A percentile compares a stretch with the other conserved stretches of the same genome.
These are phyloP conservation scores for Chlamydomonas reinhardtii DNA, from an alignment of 163 green algal genomes.

Conservation along the genomic window DNA sequence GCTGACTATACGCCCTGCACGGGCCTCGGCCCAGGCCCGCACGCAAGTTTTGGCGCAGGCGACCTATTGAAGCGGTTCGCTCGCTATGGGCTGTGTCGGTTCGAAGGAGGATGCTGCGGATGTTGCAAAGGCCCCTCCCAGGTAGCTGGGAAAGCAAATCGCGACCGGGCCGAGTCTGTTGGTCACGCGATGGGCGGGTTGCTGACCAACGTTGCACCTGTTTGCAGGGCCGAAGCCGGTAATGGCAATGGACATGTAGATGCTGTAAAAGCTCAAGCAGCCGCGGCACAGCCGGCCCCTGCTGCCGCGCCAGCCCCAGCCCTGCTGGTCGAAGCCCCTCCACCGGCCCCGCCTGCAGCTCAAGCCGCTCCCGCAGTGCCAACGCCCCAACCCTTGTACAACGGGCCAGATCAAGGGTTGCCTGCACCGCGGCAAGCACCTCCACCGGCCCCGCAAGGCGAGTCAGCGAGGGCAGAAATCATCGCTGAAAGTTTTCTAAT, in stretches of 20 bases:
- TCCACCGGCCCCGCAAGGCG: neutral
- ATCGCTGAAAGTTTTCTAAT: neutral
- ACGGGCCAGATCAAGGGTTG: neutral
- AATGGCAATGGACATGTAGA: neutral
- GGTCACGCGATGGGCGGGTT: neutral
- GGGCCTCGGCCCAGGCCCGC: too few species aligned
- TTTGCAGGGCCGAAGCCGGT: neutral
- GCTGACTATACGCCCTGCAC: too few species aligned
- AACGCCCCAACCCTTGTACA: conserved; percentile 27
- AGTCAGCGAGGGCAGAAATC: neutral
- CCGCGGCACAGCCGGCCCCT: neutral
- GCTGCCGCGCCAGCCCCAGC: too few species aligned
- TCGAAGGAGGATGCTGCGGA: conserved; percentile 11
- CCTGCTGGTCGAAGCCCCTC: too few species aligned
- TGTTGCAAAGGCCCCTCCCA: neutral
- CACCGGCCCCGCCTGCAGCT: neutral
- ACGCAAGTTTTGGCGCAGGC: too few species aligned
- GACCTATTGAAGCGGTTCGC: too few species aligned
- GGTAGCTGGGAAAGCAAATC: neutral
- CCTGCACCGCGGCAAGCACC: neutral
- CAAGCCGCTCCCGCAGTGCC: neutral
- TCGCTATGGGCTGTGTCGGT: conserved; percentile 18
- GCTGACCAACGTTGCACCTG: neutral
- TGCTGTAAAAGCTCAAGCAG: neutral
- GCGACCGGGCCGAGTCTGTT: neutral